Evolutionary conservation across 768 basidiomycete species (phyloP).

Genomic region (Termitomyces sp.): DNA sequence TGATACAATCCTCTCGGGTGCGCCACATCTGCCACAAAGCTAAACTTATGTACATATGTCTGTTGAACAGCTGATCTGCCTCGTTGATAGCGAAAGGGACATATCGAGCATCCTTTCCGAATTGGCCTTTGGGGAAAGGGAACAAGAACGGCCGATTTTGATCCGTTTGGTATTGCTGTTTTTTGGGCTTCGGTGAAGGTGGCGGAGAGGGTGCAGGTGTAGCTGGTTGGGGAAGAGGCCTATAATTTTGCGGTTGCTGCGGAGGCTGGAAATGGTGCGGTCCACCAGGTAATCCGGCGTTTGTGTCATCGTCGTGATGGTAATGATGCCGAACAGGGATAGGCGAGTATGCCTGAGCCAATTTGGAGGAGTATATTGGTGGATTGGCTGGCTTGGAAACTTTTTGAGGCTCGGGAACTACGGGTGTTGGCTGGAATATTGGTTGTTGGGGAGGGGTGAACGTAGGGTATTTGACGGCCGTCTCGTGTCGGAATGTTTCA

Average conservation of each 20-base stretch:
- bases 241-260: slow-evolving; percentile 29
- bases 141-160: slow-evolving; percentile 92
- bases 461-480: slow-evolving; percentile 93
- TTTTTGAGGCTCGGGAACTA: slow-evolving; percentile 25
- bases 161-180: slow-evolving; percentile 98
- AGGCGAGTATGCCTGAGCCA: slow-evolving; percentile 90
- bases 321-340: slow-evolving; percentile 94
- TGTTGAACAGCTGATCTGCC: slow-evolving; percentile 85
- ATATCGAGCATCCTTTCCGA: slow-evolving; percentile 56
- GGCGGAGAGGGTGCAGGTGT: slow-evolving; percentile 93
- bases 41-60: slow-evolving; percentile 87
- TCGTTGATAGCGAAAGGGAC: slow-evolving; percentile 97
- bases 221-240: slow-evolving; percentile 59
- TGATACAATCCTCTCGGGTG: slow-evolving; percentile 93
- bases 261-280: slow-evolving; percentile 32
- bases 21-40: slow-evolving; percentile 94
- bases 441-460: slow-evolving; percentile 63
- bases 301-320: slow-evolving; percentile 74
- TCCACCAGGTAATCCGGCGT: slow-evolving; percentile 34
- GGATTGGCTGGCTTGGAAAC: slow-evolving; percentile 29
- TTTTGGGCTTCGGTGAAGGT: slow-evolving; percentile 85
- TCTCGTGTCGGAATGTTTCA: slow-evolving; percentile 85
- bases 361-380: slow-evolving; percentile 49
- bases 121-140: slow-evolving; percentile 77
- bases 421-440: slow-evolving; percentile 26